A percentile compares a stretch with the other conserved stretches of the same genome.
These are phyloP conservation scores for Coemansia sp. DNA, from an alignment of 192 early-diverging fungal genomes.

Conservation along the genomic window DNA sequence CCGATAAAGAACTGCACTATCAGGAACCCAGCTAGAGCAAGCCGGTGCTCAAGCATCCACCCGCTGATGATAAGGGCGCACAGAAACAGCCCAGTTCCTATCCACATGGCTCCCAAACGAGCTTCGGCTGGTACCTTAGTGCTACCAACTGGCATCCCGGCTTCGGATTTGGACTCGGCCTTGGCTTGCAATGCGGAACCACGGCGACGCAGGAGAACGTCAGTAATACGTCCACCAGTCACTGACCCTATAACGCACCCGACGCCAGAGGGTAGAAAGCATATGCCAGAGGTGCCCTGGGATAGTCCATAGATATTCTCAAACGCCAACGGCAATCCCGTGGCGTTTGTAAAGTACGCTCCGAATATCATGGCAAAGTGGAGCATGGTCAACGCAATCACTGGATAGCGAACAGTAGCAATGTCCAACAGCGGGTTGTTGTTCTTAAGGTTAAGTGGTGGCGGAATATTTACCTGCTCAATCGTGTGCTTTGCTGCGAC, in stretches of 20 bases:
- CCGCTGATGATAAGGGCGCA: constrained; percentile 23
- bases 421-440: constrained; percentile 49
- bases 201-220: constrained; percentile 22
- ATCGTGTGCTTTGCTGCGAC: constrained; percentile 33
- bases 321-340: constrained; percentile 48
- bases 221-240: constrained; percentile 44
- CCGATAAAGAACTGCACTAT: constrained; percentile 44
- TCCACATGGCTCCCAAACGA: constrained; percentile 40
- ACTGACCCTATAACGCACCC: constrained; percentile 49
- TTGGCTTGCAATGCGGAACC: background rate
- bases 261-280: constrained; percentile 52
- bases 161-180: background rate
- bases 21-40: constrained; percentile 38
- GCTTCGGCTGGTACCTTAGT: constrained; percentile 28
- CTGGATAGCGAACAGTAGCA: constrained; percentile 30
- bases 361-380: constrained; percentile 55
- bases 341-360: constrained; percentile 53
- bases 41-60: constrained; percentile 37
- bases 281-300: constrained; percentile 49
- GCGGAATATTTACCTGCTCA: constrained; percentile 41
- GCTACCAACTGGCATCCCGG: background rate
- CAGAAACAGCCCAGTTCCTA: constrained; percentile 36
- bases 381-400: constrained; percentile 31
- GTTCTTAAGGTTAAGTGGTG: constrained; percentile 9
- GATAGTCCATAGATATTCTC: constrained; percentile 41